Base-by-base conservation (phyloP, 306 rosid genomes). In the Benincasa hispida region DNA sequence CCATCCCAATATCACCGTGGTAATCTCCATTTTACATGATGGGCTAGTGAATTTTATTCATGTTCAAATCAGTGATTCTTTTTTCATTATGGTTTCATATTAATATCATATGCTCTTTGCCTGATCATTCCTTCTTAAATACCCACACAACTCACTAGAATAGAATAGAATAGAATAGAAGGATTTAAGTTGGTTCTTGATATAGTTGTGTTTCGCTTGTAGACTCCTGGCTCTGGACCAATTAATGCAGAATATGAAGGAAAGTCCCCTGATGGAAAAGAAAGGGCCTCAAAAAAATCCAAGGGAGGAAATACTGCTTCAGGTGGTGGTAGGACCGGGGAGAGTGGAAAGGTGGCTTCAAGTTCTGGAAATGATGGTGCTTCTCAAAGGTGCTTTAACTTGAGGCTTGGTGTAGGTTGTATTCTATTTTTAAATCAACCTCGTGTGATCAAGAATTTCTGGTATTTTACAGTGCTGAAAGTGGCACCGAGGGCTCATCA, bases 1-100 rank as follows among this genome's bases (percentile, higher is more conserved):
- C 84, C 99, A 95, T 84, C 98, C 99, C 69, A 87, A 89, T 84
- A 90, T 95, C 87, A 85, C 92, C 30, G 79, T 84, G 86, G 99
- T 95, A 89, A 83, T 32, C 50, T 70, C 55, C 53, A 35, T 37
- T 56, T 57, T 35, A 32, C 69, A 39, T 17, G 65, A 34, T 74
- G 51, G 48, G 60, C 10, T 12, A 8, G 54, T 59, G 58, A 51
- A 22, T n/a, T 75, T 62, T 66, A 57, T 57, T 42, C 13, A n/a
- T 63, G 10, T 25, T 30, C 37, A 39, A 2, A 72, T 37, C 81
- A 25, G 2, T 24, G 28, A 1, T 41, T 6, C 47, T 32, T n/a
- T 53, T 45, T 66, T 61, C 39, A 48, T 56, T 30, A 19, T 53
- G 30, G 22, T 22, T 34, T 56, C 5, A 22, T 42, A 56, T 69